These are phyloP conservation scores for Vairimorpha necatrix DNA, from an alignment of 371 early-diverging fungal species.

Conservation along the genomic window DNA sequence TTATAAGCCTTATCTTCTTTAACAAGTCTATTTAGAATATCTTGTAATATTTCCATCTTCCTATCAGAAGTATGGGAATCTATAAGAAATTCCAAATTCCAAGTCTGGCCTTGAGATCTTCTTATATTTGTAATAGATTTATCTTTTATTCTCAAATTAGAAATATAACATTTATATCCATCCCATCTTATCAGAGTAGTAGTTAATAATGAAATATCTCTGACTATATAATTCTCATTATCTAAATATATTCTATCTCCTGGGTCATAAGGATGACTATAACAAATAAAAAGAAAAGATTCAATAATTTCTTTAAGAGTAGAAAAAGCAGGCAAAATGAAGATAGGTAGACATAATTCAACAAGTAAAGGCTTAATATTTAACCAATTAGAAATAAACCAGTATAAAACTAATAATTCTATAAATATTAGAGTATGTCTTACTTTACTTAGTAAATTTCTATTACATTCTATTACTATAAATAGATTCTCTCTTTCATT, in stretches of 20 bases:
- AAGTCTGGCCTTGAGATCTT: slow-evolving; percentile 57
- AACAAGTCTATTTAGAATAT: slow-evolving; percentile 43
- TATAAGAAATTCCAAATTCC: slow-evolving; percentile 50
- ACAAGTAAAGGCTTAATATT: slow-evolving; percentile 36
- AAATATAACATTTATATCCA: slow-evolving; percentile 56
- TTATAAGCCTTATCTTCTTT: slow-evolving; percentile 43
- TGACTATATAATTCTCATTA: slow-evolving; percentile 63
- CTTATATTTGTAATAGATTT: slow-evolving; percentile 58
- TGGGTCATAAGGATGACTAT: slow-evolving; percentile 64
- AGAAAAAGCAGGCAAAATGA: slow-evolving; percentile 49
- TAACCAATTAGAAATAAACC: slow-evolving; percentile 39
- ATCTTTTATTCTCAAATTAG: slow-evolving; percentile 55
- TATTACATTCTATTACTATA: slow-evolving; percentile 54
- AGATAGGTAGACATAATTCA: slow-evolving; percentile 50
- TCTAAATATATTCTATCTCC: slow-evolving; percentile 64
- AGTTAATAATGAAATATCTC: slow-evolving; percentile 58
- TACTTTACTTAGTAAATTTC: slow-evolving; percentile 42
- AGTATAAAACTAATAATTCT: slow-evolving; percentile 39
- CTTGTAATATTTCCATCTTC: slow-evolving; percentile 24
- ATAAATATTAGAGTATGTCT: slow-evolving; percentile 33
- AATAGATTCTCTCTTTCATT: slow-evolving; percentile 61
- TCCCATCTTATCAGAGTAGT: slow-evolving; percentile 63
- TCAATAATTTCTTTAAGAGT: slow-evolving; percentile 41
- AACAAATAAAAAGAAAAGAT: slow-evolving; percentile 64
- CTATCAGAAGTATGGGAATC: slow-evolving; percentile 13